Evolutionary conservation across 768 basidiomycete genomes (phyloP), one percentile per base, ranked within the genome.

Genomic region (Tylopilus sp.): DNA sequence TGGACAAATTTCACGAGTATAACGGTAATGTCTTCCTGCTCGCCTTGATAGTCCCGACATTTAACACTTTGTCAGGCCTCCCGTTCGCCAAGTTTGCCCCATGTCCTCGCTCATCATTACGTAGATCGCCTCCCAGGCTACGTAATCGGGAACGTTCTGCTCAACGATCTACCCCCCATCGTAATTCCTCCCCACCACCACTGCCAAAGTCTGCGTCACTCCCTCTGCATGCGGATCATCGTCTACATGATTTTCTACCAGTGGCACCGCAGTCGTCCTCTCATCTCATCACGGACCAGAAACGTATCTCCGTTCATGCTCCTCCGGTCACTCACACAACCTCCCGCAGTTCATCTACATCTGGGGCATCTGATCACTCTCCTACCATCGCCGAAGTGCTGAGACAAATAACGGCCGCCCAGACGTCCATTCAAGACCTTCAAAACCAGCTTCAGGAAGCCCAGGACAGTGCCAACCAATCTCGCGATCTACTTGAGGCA

Each of bases 151-250:
- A 83, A 64, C 77, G 76, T 57, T 75, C 76, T n/a, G 66, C 72
- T 48, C 78, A 76, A 51, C 72, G 73, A 42, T 65, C 71, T 39
- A 47, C 61, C n/a, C 65, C 77, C 21, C 69, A 73, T 23, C 80
- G 88, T 50, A 88, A 79, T 63, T 79, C 79, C n/a, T 82, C 86
- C 0, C 90, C 91, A 1, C 91, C 91, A 1, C 91, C 90, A 31
- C 75, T 91, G 18, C 90, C 90, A 22, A 88, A 91, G 70, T 86
- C 89, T 4, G 90, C 78, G 15, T 85, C 86, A 12, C 69, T 92
- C 3, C 90, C 90, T 43, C 69, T 92, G 55, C 90, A 92, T 64
- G 73, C 85, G 12, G 77, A 69, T 45, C 69, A 70, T 40, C 69
- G 69, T 45, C 47, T 57, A 42, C 67, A 60, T 13, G 67, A 69